Conservation (phyloP, 163 green algal genomes). For the Chloromonas sp. region DNA sequence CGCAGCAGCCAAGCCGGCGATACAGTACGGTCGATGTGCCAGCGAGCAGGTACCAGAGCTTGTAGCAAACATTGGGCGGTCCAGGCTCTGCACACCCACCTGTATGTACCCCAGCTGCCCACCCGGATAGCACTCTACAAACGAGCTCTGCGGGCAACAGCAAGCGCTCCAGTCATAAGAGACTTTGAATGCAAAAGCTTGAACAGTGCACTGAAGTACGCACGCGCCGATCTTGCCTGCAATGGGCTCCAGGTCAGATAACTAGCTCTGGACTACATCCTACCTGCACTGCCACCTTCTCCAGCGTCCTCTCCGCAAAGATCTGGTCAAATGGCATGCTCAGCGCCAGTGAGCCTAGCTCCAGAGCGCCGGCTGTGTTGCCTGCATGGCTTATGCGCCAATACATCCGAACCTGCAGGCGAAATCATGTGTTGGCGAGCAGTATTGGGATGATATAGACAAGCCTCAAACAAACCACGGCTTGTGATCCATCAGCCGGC, state of each 20-base stretch:
- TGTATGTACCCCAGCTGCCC: slow-evolving; percentile 15
- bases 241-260: too few relatives aligned
- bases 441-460: too few relatives aligned
- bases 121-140: slow-evolving; percentile 16
- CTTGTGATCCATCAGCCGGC: too few relatives aligned
- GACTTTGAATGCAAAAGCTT: neutral
- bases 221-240: too few relatives aligned
- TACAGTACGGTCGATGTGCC: too few relatives aligned
- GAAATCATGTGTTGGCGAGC: neutral
- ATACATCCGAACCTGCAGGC: neutral
- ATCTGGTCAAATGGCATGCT: slow-evolving; percentile 19
- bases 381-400: slow-evolving; percentile 5
- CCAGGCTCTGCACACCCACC: neutral
- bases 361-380: neutral
- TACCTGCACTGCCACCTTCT: slow-evolving; percentile 12
- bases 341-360: slow-evolving; percentile 9
- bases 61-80: too few relatives aligned
- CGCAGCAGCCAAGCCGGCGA: too few relatives aligned
- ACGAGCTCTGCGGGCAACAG: slow-evolving; percentile 14
- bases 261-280: neutral
- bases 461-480: too few relatives aligned
- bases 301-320: slow-evolving; percentile 8
- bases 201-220: too few relatives aligned
- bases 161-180: neutral
- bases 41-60: too few relatives aligned